Evolutionary conservation across 768 basidiomycete species (phyloP), one percentile per base, ranked within the genome.

Genomic region (Tubosaeta sp.): DNA sequence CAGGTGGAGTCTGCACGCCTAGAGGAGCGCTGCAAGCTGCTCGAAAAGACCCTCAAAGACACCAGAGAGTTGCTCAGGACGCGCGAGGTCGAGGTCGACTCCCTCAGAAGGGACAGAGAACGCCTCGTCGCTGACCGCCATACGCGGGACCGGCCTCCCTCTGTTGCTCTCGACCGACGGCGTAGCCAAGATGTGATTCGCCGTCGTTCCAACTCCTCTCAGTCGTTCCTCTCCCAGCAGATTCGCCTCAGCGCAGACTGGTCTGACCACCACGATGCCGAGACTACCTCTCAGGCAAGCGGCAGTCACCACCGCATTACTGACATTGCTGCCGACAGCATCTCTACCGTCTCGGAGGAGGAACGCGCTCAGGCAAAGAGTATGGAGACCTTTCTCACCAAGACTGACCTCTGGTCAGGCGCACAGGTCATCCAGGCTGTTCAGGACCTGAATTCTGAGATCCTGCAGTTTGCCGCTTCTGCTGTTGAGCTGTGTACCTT

Each of bases 361-460:
- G 77, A 80, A 38, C 73, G 72, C 11, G 84, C 83, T 12, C 79
- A 82, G 30, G 56, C 71, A 35, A 80, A 78, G 51, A 79, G 81
- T 60, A 67, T 73, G 49, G 88, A 89, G 62, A 72, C 76, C 19
- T 89, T 83, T 66, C 76, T 89, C 70, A 86, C 86, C 14, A 83
- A 86, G 53, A 82, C 80, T 29, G 87, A 90, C 66, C 60, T 66
- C 27, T 87, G 83, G 84, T 87, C 86, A 2, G 87, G 87, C 12
- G 82, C 85, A 1, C 86, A 88, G 63, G 76, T 90, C 63, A 78
- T 90, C 43, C 86, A 90, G 62, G 82, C 85, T 3, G 81, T 90
- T 13, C 83, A 86, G 55, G 87, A 90, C 59, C 76, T 90, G 65
- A 90, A 90, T 62, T 81, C 84, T 0, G 87, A 89, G 67, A 84